Evolutionary conservation across 2,329 filamentous ascomycete species (phyloP).

Genomic region (Diaporthe capsici): DNA sequence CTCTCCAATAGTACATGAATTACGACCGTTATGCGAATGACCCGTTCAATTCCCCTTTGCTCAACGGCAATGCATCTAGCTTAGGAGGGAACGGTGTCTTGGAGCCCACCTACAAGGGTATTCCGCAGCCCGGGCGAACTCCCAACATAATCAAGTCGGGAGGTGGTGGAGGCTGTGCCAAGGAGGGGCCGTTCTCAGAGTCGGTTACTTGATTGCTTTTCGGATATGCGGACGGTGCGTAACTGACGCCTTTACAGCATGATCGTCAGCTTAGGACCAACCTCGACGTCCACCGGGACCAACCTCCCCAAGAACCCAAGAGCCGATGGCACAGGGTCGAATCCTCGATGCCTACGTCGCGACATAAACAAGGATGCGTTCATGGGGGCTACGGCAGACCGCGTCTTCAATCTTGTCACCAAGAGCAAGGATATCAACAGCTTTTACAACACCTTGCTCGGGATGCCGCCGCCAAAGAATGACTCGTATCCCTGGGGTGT

Average conservation of each 20-base stretch:
- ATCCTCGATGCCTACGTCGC: conserved; percentile 59
- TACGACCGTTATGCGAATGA: conserved; percentile 58
- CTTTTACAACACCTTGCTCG: conserved; percentile 59
- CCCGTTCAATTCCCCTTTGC: conserved; percentile 63
- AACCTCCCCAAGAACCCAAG: conserved; percentile 50
- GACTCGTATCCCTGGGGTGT: conserved; percentile 56
- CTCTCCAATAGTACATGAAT: conserved; percentile 1
- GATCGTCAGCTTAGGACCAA: conserved; percentile 16
- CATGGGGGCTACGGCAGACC: conserved; percentile 55
- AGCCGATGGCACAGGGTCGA: conserved; percentile 53
- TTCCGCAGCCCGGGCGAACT: conserved; percentile 49
- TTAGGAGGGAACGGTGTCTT: conserved; percentile 63
- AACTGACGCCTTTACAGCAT: neutral
- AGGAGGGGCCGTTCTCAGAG: conserved; percentile 62
- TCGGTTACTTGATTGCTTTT: conserved; percentile 43
- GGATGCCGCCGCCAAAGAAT: conserved; percentile 52
- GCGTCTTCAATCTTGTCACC: conserved; percentile 52
- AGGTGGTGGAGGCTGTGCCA: conserved; percentile 69
- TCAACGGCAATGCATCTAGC: conserved; percentile 67
- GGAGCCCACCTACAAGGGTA: conserved; percentile 40
- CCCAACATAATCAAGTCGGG: conserved; percentile 60
- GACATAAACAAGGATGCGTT: conserved; percentile 55
- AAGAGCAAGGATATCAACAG: conserved; percentile 53
- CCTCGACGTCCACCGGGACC: conserved; percentile 2
- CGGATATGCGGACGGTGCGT: neutral